Percentiles rank a stretch among this genome's conserved stretches.
Evolutionary conservation across 805 yeast genomes (phyloP).

Genomic region (Grigorovia humatica): DNA sequence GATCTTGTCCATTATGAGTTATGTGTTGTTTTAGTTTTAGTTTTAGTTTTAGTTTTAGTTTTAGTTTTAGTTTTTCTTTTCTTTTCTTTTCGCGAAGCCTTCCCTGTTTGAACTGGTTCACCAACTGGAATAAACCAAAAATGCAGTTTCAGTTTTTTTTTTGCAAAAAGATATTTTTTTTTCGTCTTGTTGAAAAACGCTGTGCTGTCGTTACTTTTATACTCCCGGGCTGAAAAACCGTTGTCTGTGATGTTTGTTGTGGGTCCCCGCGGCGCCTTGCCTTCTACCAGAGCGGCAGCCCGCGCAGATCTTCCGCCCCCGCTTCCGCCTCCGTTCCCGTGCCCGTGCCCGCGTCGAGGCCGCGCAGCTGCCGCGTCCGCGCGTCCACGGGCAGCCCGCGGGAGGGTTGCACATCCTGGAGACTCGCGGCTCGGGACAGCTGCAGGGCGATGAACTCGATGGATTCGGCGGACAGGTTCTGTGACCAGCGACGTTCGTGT

Average conservation of each 20-base stretch:
- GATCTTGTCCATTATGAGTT: slow-evolving; percentile 41
- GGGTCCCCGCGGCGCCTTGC: too few relatives aligned
- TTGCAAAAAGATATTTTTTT: not conserved
- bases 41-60: too few relatives aligned
- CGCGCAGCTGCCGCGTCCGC: not conserved
- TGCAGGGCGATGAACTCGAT: not conserved
- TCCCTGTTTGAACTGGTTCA: too few relatives aligned
- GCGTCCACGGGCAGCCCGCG: not conserved
- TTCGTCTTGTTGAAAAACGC: not conserved
- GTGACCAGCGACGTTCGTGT: slow-evolving; percentile 43
- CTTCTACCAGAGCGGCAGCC: too few relatives aligned
- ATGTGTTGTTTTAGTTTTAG: not conserved
- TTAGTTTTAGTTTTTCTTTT: too few relatives aligned
- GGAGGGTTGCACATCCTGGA: not conserved
- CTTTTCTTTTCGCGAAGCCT: too few relatives aligned
- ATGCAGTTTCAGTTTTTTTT: not conserved
- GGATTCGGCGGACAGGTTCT: slow-evolving; percentile 18
- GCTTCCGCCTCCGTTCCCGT: too few relatives aligned
- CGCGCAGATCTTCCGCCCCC: too few relatives aligned
- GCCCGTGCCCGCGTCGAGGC: not conserved
- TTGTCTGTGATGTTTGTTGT: not conserved
- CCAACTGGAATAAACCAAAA: too few relatives aligned
- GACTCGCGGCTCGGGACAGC: not conserved
- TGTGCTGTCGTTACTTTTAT: not conserved
- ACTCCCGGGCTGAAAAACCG: not conserved